Evolutionary conservation across 192 early-diverging fungal species (phyloP).

Genomic region (Rhizoclosmatium globosum): DNA sequence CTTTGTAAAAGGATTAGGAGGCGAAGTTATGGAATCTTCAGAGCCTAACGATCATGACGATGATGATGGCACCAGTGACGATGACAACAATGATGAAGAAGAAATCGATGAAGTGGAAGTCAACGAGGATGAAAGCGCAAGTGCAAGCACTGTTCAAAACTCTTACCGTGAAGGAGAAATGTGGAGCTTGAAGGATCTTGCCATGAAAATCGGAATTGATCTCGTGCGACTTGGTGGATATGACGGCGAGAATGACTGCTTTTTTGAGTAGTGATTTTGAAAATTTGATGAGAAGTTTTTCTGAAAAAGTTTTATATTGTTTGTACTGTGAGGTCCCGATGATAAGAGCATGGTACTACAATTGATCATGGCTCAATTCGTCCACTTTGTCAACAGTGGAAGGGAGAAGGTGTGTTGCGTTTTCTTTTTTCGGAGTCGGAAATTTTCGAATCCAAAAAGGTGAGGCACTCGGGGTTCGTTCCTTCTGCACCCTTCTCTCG

Average conservation of each 20-base stretch:
- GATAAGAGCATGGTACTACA: too few species aligned
- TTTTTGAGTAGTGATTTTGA: neutral
- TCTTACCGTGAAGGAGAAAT: neutral
- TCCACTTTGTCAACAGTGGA: too few species aligned
- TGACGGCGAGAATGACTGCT: neutral
- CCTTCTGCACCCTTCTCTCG: too few species aligned
- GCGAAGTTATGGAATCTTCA: neutral
- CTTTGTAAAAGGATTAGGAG: neutral
- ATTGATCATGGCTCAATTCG: too few species aligned
- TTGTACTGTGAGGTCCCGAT: too few species aligned
- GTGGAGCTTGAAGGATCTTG: neutral
- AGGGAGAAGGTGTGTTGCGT: too few species aligned
- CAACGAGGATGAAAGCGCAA: neutral
- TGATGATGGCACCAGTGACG: neutral
- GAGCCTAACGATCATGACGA: neutral
- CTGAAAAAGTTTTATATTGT: too few species aligned
- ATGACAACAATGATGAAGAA: neutral
- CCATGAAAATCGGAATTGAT: neutral
- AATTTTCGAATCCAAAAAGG: too few species aligned
- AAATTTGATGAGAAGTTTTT: too few species aligned
- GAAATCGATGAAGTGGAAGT: neutral
- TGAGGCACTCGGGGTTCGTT: too few species aligned
- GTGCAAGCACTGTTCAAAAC: neutral
- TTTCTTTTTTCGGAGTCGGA: too few species aligned
- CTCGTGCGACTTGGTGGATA: neutral